These are phyloP conservation scores for Papiliotrema nemorosa DNA, from an alignment of 1,284 basidiomycete genomes.

Conservation along the genomic window DNA sequence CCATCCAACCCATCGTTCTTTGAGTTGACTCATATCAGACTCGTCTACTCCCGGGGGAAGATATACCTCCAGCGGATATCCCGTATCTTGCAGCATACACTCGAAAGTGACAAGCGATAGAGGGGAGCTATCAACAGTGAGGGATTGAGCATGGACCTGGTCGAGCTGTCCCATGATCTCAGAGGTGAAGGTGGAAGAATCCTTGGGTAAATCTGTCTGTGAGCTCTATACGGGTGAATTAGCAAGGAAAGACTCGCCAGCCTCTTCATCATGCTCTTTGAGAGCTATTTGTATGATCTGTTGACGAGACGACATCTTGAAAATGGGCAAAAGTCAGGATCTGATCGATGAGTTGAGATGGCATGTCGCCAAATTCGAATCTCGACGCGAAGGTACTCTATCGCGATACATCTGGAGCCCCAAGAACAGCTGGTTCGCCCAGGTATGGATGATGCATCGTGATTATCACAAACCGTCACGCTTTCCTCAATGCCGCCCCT, in stretches of 20 bases:
- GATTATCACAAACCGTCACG: too few species aligned
- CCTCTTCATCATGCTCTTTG: not conserved
- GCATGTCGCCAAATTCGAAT: too few species aligned
- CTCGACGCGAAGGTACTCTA: too few species aligned
- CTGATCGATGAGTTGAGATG: too few species aligned
- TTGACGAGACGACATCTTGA: not conserved
- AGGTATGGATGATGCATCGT: too few species aligned
- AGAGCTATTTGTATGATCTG: not conserved
- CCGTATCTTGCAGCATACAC: conserved; percentile 48
- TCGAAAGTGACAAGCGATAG: conserved; percentile 42
- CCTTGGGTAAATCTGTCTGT: not conserved
- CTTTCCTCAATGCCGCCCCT: too few species aligned
- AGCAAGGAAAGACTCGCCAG: too few species aligned
- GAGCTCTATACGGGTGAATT: too few species aligned
- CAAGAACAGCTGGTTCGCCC: too few species aligned
- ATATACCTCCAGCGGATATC: conserved; percentile 48
- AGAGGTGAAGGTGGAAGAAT: not conserved
- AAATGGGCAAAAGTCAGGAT: too few species aligned
- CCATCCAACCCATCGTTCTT: conserved; percentile 49
- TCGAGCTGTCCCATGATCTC: not conserved
- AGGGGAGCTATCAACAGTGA: conserved; percentile 17
- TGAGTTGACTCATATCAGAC: conserved; percentile 35
- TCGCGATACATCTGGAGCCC: too few species aligned
- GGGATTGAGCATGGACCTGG: conserved; percentile 30
- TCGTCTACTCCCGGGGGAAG: conserved; percentile 17